These are phyloP conservation scores for Chlamydomonas reinhardtii DNA, from an alignment of 163 green algal species.

Conservation along the genomic window DNA sequence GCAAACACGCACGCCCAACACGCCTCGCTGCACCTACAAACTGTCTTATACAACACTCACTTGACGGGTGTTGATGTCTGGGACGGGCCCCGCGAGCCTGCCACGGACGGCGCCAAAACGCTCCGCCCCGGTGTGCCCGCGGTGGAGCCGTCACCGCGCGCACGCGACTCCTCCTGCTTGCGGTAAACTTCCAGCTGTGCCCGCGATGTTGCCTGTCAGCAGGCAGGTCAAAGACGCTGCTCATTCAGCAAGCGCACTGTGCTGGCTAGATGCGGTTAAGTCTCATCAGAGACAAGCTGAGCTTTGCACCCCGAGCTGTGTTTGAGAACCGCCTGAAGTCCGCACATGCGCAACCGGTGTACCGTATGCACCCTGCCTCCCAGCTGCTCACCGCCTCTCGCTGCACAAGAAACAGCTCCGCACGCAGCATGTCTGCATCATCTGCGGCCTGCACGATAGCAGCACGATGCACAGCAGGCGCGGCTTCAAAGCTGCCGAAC, in stretches of 20 bases:
- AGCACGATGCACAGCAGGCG: background rate
- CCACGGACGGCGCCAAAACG: background rate
- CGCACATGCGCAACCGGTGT: too few relatives aligned
- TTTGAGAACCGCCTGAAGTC: too few relatives aligned
- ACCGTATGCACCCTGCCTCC: too few relatives aligned
- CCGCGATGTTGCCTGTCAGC: background rate
- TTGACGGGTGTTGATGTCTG: background rate
- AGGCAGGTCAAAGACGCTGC: too few relatives aligned
- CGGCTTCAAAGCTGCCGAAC: too few relatives aligned
- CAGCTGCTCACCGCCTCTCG: background rate
- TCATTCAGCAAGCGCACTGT: too few relatives aligned
- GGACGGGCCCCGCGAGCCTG: background rate
- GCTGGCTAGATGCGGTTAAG: too few relatives aligned
- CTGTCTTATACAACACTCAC: too few relatives aligned
- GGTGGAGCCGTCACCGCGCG: background rate
- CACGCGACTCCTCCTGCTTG: constrained; percentile 14
- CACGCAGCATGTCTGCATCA: constrained; percentile 35
- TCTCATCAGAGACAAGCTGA: too few relatives aligned
- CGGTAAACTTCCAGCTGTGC: constrained; percentile 34
- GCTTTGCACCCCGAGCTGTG: too few relatives aligned
- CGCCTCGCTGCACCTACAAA: too few relatives aligned
- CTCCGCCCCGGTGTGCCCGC: background rate
- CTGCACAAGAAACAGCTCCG: constrained; percentile 38
- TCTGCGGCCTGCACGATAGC: background rate
- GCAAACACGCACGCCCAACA: too few relatives aligned